A percentile compares a stretch with the other conserved stretches of the same genome.
Evolutionary conservation across 176 grass and related monocot species (phyloP).

Genomic region (Bromus sterilis): DNA sequence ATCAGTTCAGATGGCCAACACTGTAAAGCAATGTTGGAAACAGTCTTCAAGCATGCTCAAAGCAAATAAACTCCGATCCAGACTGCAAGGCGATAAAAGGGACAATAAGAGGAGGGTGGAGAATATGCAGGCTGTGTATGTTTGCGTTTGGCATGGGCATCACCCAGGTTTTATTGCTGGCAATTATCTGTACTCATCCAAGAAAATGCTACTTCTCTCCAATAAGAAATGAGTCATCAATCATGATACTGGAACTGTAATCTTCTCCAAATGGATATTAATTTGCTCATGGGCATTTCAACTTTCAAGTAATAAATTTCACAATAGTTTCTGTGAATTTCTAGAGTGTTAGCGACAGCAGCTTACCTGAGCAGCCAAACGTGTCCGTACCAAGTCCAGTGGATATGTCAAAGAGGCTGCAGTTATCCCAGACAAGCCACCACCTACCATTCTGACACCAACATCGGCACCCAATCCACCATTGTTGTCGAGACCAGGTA

Average conservation of each 20-base stretch:
- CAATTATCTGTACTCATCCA: not conserved
- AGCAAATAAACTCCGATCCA: not conserved
- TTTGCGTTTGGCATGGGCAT: not conserved
- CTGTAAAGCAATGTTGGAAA: not conserved
- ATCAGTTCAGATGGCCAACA: constrained; percentile 10
- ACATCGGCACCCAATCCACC: constrained; percentile 61
- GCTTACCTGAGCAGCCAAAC: constrained; percentile 84
- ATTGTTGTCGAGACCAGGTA: constrained; percentile 66
- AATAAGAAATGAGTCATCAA: not conserved
- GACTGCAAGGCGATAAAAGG: not conserved
- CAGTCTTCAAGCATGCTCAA: not conserved
- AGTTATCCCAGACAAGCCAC: constrained; percentile 90
- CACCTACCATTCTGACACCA: constrained; percentile 60
- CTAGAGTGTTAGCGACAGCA: not conserved
- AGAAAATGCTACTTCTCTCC: not conserved
- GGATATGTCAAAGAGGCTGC: constrained; percentile 91
- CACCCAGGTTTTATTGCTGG: not conserved
- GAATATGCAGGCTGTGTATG: not conserved
- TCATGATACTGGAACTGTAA: not conserved
- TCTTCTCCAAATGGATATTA: not conserved
- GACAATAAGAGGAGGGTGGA: too few species aligned
- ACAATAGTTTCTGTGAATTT: not conserved
- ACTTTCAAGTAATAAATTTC: not conserved
- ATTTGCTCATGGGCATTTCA: not conserved
- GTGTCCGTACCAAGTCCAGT: constrained; percentile 78